A percentile compares a stretch with the other conserved stretches of the same genome.
Conservation (phyloP, 78 protist genomes). For the Cavenderia fasciculata region DNA sequence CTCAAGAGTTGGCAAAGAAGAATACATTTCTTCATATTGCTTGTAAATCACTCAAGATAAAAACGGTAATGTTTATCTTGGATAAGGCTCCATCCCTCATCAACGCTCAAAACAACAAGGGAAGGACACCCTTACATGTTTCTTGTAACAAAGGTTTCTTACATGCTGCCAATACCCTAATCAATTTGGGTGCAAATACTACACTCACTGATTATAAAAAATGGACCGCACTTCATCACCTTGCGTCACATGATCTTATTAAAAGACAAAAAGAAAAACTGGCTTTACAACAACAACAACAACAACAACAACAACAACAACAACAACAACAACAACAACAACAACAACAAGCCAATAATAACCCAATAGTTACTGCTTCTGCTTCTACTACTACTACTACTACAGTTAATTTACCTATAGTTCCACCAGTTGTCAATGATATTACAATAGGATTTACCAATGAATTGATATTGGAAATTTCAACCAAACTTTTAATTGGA, state of each 20-base stretch:
- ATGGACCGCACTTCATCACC: constrained; percentile 49
- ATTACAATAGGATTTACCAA: not conserved
- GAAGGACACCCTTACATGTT: constrained; percentile 26
- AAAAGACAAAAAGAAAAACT: not conserved
- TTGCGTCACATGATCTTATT: not conserved
- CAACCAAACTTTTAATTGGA: not conserved
- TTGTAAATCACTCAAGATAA: constrained; percentile 23
- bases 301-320: not conserved
- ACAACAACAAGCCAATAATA: not conserved
- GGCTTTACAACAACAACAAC: not conserved
- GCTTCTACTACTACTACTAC: not conserved
- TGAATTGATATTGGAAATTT: not conserved
- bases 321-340: not conserved
- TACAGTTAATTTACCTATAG: too few relatives aligned
- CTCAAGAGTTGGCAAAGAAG: not conserved
- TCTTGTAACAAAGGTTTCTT: constrained; percentile 43
- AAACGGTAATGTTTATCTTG: constrained; percentile 8
- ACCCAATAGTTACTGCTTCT: not conserved
- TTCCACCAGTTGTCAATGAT: not conserved
- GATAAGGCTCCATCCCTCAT: constrained; percentile 19
- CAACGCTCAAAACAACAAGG: constrained; percentile 21
- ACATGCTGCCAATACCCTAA: constrained; percentile 12
- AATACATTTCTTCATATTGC: constrained; percentile 44
- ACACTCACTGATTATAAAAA: constrained; percentile 11
- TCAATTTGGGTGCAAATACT: constrained; percentile 41